These are phyloP conservation scores for sunflower (Helianthus annuus) DNA, from an alignment of 129 eudicot genomes.

Conservation along the genomic window DNA sequence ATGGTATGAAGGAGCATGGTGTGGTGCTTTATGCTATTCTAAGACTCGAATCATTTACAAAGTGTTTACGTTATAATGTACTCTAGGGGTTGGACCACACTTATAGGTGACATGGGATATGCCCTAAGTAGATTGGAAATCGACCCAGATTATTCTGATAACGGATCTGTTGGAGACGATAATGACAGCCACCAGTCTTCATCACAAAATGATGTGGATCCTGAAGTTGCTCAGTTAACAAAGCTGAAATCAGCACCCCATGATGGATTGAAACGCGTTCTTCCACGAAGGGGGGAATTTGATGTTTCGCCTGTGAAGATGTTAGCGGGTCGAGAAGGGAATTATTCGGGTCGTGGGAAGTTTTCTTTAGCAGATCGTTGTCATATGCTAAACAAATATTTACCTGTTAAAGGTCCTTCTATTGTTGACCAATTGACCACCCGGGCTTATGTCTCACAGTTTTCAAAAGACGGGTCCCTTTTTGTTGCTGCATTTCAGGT, in stretches of 20 bases:
- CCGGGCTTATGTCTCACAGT: slow-evolving; percentile 84
- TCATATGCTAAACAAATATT: slow-evolving; percentile 69
- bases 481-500: slow-evolving; percentile 97
- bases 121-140: slow-evolving; percentile 64
- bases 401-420: slow-evolving; percentile 72
- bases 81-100: slow-evolving; percentile 38
- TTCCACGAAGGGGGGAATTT: slow-evolving; percentile 47
- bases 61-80: slow-evolving; percentile 39
- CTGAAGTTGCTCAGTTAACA: slow-evolving; percentile 78
- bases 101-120: slow-evolving; percentile 66
- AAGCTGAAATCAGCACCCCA: slow-evolving; percentile 65
- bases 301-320: slow-evolving; percentile 69
- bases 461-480: slow-evolving; percentile 88
- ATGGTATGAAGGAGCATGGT: slow-evolving; percentile 31
- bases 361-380: slow-evolving; percentile 66
- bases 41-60: slow-evolving; percentile 15
- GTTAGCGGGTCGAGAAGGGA: slow-evolving; percentile 90
- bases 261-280: slow-evolving; percentile 47
- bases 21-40: slow-evolving; percentile 14
- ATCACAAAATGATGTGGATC: slow-evolving; percentile 39
- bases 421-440: slow-evolving; percentile 75
- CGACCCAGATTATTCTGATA: slow-evolving; percentile 53
- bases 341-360: slow-evolving; percentile 76
- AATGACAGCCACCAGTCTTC: slow-evolving; percentile 25
- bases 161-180: slow-evolving; percentile 34